phyloP scores from a whole-genome alignment of 441 rosid genomes.

The Populus hybrid region DNA sequence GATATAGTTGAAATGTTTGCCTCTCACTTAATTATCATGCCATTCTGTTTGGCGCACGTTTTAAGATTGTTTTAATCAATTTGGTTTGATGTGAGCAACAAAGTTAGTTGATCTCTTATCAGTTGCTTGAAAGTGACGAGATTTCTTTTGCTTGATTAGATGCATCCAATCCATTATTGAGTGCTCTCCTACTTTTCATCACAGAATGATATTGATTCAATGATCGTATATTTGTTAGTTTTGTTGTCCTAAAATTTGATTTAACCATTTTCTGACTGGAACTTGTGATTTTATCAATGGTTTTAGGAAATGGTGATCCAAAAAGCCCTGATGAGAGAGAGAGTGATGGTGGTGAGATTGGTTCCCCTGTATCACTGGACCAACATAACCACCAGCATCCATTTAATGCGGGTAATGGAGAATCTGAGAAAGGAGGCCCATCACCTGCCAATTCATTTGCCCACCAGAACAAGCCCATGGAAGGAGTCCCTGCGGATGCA shows the following conservation, averaged over 20 bases:
- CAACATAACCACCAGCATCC: constrained; percentile 28
- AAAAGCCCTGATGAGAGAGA: constrained; percentile 54
- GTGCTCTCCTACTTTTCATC: not conserved
- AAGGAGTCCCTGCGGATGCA: constrained; percentile 17
- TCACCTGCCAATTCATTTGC: constrained; percentile 29
- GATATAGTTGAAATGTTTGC: not conserved
- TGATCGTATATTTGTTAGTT: not conserved
- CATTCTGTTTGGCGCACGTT: not conserved
- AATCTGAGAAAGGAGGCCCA: constrained; percentile 30
- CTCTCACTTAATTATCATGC: not conserved
- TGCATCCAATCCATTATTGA: not conserved
- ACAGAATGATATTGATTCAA: not conserved
- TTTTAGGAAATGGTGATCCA: constrained; percentile 42
- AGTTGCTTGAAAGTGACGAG: not conserved
- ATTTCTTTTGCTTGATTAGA: not conserved
- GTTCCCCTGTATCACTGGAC: constrained; percentile 46
- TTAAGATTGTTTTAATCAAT: too few relatives aligned
- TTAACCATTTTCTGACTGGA: not conserved
- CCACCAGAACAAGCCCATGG: constrained; percentile 27
- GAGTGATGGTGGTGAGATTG: constrained; percentile 45
- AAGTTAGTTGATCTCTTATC: not conserved
- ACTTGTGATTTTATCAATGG: constrained; percentile 10
- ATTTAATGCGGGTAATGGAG: constrained; percentile 34
- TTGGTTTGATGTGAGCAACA: not conserved
- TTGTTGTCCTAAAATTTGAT: not conserved